Base-by-base conservation (phyloP, 192 early-diverging fungal genomes). In the Coemansia sp. region DNA sequence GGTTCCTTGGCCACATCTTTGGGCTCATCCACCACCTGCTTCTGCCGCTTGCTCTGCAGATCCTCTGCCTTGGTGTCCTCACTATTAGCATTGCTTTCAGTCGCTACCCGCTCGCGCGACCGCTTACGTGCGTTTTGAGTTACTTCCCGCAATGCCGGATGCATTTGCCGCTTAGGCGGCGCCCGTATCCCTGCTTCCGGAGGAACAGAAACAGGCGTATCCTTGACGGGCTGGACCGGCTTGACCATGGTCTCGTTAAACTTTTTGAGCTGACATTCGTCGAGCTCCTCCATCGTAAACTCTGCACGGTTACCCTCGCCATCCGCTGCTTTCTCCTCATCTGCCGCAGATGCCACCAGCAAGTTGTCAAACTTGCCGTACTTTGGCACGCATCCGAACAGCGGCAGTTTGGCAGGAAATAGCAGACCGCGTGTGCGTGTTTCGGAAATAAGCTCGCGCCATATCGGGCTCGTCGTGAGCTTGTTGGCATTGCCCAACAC, bases 401-500 rank as follows among this genome's bases (percentile, higher is more conserved):
- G 45, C 23, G 75, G 75, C 60, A 69, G 31, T 8, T 40, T 10
- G 23, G 53, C 47, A 5, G 66, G 48, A 15, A 3, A 38, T n/a
- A 71, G 26, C 38, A 71, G 40, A 2, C 60, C 41, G 11, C 75
- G 62, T 0, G 6, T 16, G 21, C 31, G 58, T 1, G 91, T 82
- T 56, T 94, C 85, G 5, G 69, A 56, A 12, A 98, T 82, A 11
- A 98, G 72, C 12, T 83, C 61, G 2, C 79, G 75, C 93, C 93
- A 98, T 17, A 85, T 69, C 11, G 70, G 61, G 51, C 89, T 86
- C 6, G 64, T 62, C 0, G 60, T 66, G 3, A 98, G 69, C 3
- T 85, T 80, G 1, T 62, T 46, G 6, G 81, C 79, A 59, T 93
- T 81, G 2, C 94, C 93, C 3, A 96, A 56, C 6, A 97, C 79